Evolutionary conservation across 78 protist species (phyloP).

Genomic region (Mantamonas sphyraenae): DNA sequence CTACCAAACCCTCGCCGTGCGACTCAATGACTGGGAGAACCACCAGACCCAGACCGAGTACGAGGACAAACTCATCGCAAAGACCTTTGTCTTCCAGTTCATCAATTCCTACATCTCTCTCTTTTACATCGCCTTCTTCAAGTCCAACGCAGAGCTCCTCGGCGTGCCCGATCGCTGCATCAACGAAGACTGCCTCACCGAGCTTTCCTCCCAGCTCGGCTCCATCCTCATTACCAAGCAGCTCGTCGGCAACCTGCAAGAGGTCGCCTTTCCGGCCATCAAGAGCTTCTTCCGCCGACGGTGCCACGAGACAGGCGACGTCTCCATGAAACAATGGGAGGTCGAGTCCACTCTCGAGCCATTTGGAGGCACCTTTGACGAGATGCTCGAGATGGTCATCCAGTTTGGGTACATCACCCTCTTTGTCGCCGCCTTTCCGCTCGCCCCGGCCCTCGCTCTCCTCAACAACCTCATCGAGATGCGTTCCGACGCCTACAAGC

Average conservation of each 20-base stretch:
- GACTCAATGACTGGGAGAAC: constrained; percentile 8
- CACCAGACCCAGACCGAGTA: constrained; percentile 27
- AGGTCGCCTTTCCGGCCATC: neutral
- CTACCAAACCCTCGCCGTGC: neutral
- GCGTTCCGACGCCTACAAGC: constrained; percentile 44
- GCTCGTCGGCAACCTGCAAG: constrained; percentile 3
- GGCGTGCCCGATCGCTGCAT: neutral
- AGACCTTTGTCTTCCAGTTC: constrained; percentile 27
- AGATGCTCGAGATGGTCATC: neutral
- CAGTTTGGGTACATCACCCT: constrained; percentile 49
- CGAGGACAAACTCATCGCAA: constrained; percentile 21
- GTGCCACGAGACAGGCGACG: no score
- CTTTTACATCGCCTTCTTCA: constrained; percentile 23
- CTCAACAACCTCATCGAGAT: constrained; percentile 58
- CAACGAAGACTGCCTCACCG: constrained; percentile 17
- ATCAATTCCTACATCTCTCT: constrained; percentile 21
- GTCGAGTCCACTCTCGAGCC: no score
- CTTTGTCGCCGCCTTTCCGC: constrained; percentile 54
- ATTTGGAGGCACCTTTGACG: neutral
- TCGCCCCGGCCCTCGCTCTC: constrained; percentile 48
- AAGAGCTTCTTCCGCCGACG: neutral
- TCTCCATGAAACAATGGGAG: no score
- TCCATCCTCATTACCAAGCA: constrained; percentile 16
- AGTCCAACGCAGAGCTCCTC: neutral
- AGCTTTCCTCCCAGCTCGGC: constrained; percentile 37